These are phyloP conservation scores for Echria macrotheca DNA, from an alignment of 495 filamentous ascomycete species.

Conservation along the genomic window DNA sequence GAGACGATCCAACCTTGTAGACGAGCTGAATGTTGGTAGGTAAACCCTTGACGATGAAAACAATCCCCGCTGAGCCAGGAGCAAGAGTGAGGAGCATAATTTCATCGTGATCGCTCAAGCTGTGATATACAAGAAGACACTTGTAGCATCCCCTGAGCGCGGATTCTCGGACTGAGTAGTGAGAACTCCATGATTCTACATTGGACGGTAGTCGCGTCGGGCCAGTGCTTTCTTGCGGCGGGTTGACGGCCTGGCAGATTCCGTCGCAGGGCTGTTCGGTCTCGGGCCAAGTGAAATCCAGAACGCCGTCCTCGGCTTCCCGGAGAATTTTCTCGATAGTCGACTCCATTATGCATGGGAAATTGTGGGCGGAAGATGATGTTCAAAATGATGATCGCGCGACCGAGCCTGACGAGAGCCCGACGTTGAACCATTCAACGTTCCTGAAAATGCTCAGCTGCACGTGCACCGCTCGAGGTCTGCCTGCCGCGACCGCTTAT, in stretches of 20 bases:
- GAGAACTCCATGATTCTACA: not conserved
- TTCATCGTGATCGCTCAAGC: not conserved
- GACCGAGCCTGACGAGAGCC: no score
- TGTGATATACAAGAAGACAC: not conserved
- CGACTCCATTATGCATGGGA: no score
- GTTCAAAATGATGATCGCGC: no score
- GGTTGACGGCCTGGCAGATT: not conserved
- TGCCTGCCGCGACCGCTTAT: no score
- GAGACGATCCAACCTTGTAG: not conserved
- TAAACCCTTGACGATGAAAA: not conserved
- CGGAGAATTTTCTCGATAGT: no score
- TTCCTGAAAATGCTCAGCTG: no score
- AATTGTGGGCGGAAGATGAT: no score
- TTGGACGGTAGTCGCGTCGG: not conserved
- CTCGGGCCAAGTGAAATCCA: not conserved
- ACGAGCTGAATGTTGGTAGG: not conserved
- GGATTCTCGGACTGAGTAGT: not conserved
- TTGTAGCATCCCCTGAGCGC: not conserved
- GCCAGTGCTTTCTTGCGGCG: not conserved
- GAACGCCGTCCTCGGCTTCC: no score
- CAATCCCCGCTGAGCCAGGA: not conserved
- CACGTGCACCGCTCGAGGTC: no score
- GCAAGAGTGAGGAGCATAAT: not conserved
- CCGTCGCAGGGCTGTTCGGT: not conserved
- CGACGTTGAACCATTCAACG: no score